Conservation (phyloP, 352 stramenopile species). For the Peronospora belbahrii region DNA sequence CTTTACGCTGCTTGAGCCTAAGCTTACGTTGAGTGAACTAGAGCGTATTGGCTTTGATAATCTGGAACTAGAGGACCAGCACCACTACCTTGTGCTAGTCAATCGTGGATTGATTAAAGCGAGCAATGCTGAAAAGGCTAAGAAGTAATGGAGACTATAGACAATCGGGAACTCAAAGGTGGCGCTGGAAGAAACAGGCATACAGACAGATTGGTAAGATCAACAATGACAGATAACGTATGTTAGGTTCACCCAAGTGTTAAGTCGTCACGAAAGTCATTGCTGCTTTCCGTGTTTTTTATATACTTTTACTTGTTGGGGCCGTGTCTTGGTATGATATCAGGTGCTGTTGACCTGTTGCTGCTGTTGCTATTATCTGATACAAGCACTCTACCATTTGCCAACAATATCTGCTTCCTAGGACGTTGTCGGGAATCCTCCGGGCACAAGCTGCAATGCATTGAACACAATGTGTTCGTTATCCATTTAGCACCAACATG, state of each 20-base stretch:
- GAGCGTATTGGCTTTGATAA: conserved; percentile 77
- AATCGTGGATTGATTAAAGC: conserved; percentile 67
- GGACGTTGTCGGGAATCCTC: conserved; percentile 46
- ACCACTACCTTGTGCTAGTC: conserved; percentile 64
- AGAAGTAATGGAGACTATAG: conserved; percentile 56
- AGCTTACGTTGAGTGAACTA: conserved; percentile 69
- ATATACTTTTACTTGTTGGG: conserved; percentile 1
- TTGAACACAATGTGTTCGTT: conserved; percentile 4
- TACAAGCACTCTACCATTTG: neutral
- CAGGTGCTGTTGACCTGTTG: conserved; percentile 4
- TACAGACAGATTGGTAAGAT: conserved; percentile 4
- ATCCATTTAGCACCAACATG: neutral
- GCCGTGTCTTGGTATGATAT: conserved; percentile 2
- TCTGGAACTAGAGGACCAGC: conserved; percentile 66
- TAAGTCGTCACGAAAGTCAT: neutral
- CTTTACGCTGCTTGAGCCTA: conserved; percentile 67
- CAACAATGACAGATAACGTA: conserved; percentile 13
- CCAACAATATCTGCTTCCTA: conserved; percentile 9
- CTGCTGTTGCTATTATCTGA: neutral
- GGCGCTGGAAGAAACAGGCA: neutral
- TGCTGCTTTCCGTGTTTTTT: neutral
- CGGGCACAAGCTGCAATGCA: conserved; percentile 60
- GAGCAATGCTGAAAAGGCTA: conserved; percentile 76
- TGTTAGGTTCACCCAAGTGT: conserved; percentile 3
- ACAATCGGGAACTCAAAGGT: conserved; percentile 3